Base-by-base conservation (phyloP, 768 basidiomycete genomes). In the Rhodotorula sphaerocarpa region DNA sequence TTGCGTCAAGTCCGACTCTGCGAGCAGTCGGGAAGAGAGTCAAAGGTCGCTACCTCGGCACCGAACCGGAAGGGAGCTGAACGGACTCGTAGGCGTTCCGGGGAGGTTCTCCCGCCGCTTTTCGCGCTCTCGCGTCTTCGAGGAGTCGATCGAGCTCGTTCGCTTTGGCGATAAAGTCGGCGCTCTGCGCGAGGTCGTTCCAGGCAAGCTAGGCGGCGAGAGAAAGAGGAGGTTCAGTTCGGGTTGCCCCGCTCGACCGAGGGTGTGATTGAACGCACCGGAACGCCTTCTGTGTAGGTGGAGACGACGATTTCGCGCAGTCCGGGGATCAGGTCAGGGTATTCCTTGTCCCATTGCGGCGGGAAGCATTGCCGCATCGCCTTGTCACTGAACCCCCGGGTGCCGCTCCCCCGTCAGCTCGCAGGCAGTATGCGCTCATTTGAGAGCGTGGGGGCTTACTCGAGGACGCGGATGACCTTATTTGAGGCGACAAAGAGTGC, bases 321-420 rank as follows among this genome's bases (percentile, higher is more conserved):
- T 21, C 42, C 47, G n/a, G 50, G 42, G 23, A 65, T 36, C 20
- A 65, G 42, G 41, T 58, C 50, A 20, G 57, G 57, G 50, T 51
- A 55, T 7, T 59, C 44, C 43, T 59, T 43, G 9, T 50, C 31
- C 50, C 50, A 52, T 4, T 33, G 44, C 36, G 30, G 50, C 15
- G 63, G 63, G 55, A 65, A 65, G 47, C 63, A 65, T 43, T 65
- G 54, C 9, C n/a, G 34, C 58, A 65, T 65, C 23, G 63, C 44
- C 44, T 59, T 65, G 44, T 65, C 63, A 33, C 63, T 64, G 39
- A n/a, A n/a, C n/a, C n/a, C n/a, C n/a, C n/a, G n/a, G n/a, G n/a
- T n/a, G n/a, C n/a, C n/a, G n/a, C n/a, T n/a, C 39, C 9, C 1
- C 43, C 20, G 46, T 7, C 7, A 23, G 23, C 21, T 1, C 23